phyloP scores from a whole-genome alignment of 139 green algal species.

The Gonium pectorale region DNA sequence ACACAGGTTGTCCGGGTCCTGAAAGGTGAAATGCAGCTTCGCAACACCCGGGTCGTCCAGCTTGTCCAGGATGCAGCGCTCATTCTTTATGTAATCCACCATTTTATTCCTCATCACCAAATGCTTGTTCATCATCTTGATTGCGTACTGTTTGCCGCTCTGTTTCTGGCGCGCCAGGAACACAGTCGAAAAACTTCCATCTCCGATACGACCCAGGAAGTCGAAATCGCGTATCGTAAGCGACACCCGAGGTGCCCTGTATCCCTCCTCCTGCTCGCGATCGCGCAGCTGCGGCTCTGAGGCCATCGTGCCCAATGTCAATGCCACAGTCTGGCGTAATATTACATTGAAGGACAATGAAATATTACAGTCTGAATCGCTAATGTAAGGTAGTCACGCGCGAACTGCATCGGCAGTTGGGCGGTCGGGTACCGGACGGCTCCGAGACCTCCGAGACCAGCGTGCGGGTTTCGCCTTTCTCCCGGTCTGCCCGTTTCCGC shows the following conservation, averaged over 20 bases:
- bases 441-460: too few species aligned
- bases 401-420: too few species aligned
- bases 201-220: slow-evolving; percentile 50
- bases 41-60: slow-evolving; percentile 54
- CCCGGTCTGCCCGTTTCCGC: too few species aligned
- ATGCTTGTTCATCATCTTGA: slow-evolving; percentile 70
- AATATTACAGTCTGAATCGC: too few species aligned
- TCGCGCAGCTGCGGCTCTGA: slow-evolving; percentile 13
- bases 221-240: slow-evolving; percentile 56
- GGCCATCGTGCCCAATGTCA: too few species aligned
- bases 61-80: slow-evolving; percentile 57
- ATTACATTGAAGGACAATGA: too few species aligned
- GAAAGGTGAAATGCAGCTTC: slow-evolving; percentile 61
- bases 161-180: slow-evolving; percentile 49
- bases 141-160: slow-evolving; percentile 47
- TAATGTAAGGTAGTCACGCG: too few species aligned
- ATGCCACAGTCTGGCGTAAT: too few species aligned
- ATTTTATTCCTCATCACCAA: slow-evolving; percentile 60
- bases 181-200: slow-evolving; percentile 63
- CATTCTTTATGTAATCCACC: slow-evolving; percentile 62
- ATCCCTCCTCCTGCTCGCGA: slow-evolving; percentile 32
- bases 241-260: slow-evolving; percentile 22
- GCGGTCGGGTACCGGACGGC: too few species aligned
- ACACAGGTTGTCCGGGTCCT: slow-evolving; percentile 63
- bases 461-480: too few species aligned